A percentile compares a stretch with the other conserved stretches of the same genome.
These are phyloP conservation scores for Phialemonium atrogriseum DNA, from an alignment of 2,329 filamentous ascomycete species.

Conservation along the genomic window DNA sequence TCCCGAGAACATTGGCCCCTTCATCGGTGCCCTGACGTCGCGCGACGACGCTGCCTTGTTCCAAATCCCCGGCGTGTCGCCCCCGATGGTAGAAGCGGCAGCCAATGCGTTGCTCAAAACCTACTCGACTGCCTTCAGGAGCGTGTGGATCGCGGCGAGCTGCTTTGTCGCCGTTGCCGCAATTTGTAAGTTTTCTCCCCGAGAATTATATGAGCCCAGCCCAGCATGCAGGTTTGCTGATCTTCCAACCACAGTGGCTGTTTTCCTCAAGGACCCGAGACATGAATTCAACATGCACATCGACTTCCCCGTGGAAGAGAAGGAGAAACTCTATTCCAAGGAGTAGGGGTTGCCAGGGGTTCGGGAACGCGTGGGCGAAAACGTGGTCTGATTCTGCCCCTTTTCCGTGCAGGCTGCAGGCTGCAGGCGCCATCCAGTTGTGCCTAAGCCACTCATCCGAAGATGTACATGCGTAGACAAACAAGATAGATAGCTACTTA, in stretches of 20 bases:
- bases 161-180: conserved; percentile 20
- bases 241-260: conserved; percentile 5
- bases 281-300: conserved; percentile 29
- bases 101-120: conserved; percentile 16
- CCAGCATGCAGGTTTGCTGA: no score
- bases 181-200: conserved; percentile 13
- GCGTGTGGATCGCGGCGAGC: conserved; percentile 22
- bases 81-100: conserved; percentile 19
- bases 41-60: conserved; percentile 18
- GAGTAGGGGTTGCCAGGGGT: no score
- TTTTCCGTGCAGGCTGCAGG: no score
- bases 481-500: no score
- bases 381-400: no score
- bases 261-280: conserved; percentile 23
- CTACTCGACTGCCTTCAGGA: conserved; percentile 19
- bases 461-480: no score
- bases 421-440: no score
- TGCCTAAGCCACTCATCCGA: no score
- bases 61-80: conserved; percentile 19
- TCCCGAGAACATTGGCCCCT: conserved; percentile 10
- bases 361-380: no score
- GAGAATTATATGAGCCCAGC: no score
- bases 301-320: conserved; percentile 26
- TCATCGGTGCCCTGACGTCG: conserved; percentile 18
- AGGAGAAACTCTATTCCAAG: conserved; percentile 16